These are phyloP conservation scores for Russula ochroleuca DNA, from an alignment of 768 basidiomycete genomes.

Conservation along the genomic window DNA sequence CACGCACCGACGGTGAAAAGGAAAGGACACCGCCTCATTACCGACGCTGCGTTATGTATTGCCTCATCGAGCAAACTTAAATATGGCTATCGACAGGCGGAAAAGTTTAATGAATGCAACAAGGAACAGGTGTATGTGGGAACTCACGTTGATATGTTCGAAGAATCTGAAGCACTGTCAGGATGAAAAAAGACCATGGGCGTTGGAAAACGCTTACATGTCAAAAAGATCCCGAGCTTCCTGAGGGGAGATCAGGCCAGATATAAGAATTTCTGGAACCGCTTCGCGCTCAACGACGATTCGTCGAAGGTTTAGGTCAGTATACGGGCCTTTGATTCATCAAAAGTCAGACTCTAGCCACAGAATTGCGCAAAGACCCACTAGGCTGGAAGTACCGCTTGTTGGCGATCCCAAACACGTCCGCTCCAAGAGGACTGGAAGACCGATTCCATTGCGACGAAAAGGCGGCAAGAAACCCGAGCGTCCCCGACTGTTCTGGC, in stretches of 20 bases:
- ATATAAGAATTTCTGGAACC: constrained; percentile 34
- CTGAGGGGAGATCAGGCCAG: constrained; percentile 33
- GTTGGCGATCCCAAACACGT: constrained; percentile 23
- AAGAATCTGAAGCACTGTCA: constrained; percentile 42
- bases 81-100: constrained; percentile 40
- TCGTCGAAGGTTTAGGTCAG: constrained; percentile 34
- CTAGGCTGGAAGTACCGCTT: constrained; percentile 26
- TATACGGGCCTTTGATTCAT: constrained; percentile 29
- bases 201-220: constrained; percentile 28
- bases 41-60: constrained; percentile 49
- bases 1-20: constrained; percentile 57
- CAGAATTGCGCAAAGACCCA: neutral
- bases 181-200: neutral
- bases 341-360: neutral
- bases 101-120: constrained; percentile 19
- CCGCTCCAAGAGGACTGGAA: constrained; percentile 1
- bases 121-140: neutral
- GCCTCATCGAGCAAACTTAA: constrained; percentile 56
- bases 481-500: constrained; percentile 13
- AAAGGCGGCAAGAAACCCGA: constrained; percentile 25
- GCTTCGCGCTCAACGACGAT: constrained; percentile 36
- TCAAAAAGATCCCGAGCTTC: constrained; percentile 34
- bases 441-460: constrained; percentile 15
- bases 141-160: constrained; percentile 49
- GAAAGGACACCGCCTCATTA: constrained; percentile 54